phyloP scores from a whole-genome alignment of 192 early-diverging fungal species.

The Backusella psychrophila region DNA sequence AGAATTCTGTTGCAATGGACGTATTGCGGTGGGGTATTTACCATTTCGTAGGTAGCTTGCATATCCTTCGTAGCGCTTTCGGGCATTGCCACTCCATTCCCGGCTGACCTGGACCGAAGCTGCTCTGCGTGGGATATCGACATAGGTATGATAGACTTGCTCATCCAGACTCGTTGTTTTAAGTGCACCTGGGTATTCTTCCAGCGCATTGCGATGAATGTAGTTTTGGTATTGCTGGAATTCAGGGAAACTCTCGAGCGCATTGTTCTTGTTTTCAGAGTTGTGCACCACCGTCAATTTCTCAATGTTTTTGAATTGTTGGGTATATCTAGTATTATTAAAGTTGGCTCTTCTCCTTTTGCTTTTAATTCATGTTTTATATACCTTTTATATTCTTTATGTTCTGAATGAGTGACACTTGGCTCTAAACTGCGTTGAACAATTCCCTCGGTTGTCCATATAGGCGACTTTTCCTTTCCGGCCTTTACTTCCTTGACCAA shows the following conservation, averaged over 20 bases:
- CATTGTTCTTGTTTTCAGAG: slow-evolving; percentile 7
- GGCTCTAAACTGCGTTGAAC: slow-evolving; percentile 54
- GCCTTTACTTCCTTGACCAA: slow-evolving; percentile 35
- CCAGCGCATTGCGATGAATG: slow-evolving; percentile 22
- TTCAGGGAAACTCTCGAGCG: slow-evolving; percentile 30
- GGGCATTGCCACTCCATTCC: slow-evolving; percentile 11
- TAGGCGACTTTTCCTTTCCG: slow-evolving; percentile 40
- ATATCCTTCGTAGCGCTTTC: slow-evolving; percentile 35
- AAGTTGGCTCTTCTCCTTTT: background rate
- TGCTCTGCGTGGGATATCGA: slow-evolving; percentile 36
- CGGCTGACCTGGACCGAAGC: slow-evolving; percentile 30
- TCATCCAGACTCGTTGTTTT: slow-evolving; percentile 33
- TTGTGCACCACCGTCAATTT: slow-evolving; percentile 21
- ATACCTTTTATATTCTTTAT: slow-evolving; percentile 63
- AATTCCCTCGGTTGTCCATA: slow-evolving; percentile 45
- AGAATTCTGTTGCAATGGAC: background rate
- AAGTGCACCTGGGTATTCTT: slow-evolving; percentile 30
- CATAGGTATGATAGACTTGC: slow-evolving; percentile 35
- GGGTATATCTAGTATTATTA: slow-evolving; percentile 38
- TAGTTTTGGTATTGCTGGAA: slow-evolving; percentile 40
- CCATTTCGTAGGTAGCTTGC: slow-evolving; percentile 26
- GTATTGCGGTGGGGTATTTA: background rate
- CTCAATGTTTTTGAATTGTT: slow-evolving; percentile 41
- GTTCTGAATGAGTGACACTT: slow-evolving; percentile 43
- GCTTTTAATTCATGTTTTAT: background rate